Evolutionary conservation across 1,284 basidiomycete genomes (phyloP).

Genomic region (Cutaneotrichosporon sp.): DNA sequence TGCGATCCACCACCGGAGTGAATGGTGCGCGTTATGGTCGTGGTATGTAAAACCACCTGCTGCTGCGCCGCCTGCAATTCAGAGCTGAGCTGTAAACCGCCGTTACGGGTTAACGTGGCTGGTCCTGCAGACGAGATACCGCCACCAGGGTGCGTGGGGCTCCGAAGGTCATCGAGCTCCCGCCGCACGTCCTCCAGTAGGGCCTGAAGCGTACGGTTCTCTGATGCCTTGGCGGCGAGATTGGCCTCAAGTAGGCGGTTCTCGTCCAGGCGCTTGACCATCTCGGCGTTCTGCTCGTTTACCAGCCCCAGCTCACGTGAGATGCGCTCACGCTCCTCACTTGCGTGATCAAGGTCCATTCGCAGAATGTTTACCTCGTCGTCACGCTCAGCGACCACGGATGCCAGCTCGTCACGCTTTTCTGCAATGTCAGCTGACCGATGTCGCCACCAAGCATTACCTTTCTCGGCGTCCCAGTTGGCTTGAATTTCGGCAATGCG

Average conservation of each 20-base stretch:
- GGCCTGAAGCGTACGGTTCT: conserved; percentile 62
- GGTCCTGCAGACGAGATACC: neutral
- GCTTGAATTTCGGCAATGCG: too few species aligned
- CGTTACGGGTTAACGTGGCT: conserved; percentile 1
- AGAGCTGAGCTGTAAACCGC: neutral
- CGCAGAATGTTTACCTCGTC: neutral
- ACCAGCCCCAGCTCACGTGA: conserved; percentile 62
- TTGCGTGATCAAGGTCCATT: neutral
- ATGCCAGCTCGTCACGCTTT: neutral
- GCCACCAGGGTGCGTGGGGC: neutral
- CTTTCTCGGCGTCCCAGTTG: neutral
- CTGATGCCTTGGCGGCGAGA: conserved; percentile 54
- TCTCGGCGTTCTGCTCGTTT: conserved; percentile 65
- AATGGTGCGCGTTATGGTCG: neutral
- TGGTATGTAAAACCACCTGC: neutral
- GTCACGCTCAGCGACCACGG: neutral
- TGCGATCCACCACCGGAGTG: neutral
- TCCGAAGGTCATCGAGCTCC: conserved; percentile 67
- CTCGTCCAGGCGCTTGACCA: conserved; percentile 58
- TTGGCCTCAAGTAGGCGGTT: neutral
- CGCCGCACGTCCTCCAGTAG: conserved; percentile 65
- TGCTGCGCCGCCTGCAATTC: neutral
- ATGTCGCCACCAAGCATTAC: neutral
- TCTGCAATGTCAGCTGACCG: neutral
- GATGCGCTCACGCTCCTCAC: neutral